Percentiles rank a stretch among this genome's conserved stretches.
Conservation (phyloP, 2,329 filamentous ascomycete genomes). For the Grosmannia serpens region DNA sequence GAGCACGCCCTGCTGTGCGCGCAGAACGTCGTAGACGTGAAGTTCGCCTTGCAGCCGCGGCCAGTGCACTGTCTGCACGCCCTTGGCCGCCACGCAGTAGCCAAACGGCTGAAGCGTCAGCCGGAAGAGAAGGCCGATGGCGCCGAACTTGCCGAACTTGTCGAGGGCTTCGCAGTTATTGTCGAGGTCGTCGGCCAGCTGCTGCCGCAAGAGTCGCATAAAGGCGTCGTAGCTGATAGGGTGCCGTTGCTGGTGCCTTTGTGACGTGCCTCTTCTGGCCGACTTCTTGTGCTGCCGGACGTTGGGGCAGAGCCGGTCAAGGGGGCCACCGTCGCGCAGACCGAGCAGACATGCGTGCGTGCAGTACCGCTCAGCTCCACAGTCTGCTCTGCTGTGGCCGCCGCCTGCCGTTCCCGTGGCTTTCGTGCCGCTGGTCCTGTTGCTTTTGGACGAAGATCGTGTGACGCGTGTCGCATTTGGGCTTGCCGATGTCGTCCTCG, state of each 20-base stretch:
- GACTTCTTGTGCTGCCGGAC: background rate
- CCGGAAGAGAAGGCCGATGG: background rate
- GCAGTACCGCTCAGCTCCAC: background rate
- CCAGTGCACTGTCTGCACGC: background rate
- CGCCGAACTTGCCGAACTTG: background rate
- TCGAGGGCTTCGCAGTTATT: background rate
- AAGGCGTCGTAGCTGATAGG: too few species aligned
- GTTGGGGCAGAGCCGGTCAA: background rate
- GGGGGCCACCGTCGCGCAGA: background rate
- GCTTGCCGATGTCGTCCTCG: too few species aligned
- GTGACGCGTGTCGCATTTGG: too few species aligned
- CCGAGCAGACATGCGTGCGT: background rate
- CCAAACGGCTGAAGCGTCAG: background rate
- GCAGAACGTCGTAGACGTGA: background rate
- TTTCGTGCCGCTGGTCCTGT: too few species aligned
- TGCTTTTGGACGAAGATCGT: too few species aligned
- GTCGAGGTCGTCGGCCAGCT: background rate
- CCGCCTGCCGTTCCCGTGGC: background rate
- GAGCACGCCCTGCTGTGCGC: background rate
- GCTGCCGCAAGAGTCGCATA: background rate
- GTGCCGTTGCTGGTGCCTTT: too few species aligned
- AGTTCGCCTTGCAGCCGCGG: background rate
- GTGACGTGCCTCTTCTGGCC: too few species aligned
- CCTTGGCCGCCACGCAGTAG: background rate
- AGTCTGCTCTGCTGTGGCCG: too few species aligned